These are phyloP conservation scores for Penicillium paneum DNA, from an alignment of 2,329 filamentous ascomycete genomes.

Conservation along the genomic window DNA sequence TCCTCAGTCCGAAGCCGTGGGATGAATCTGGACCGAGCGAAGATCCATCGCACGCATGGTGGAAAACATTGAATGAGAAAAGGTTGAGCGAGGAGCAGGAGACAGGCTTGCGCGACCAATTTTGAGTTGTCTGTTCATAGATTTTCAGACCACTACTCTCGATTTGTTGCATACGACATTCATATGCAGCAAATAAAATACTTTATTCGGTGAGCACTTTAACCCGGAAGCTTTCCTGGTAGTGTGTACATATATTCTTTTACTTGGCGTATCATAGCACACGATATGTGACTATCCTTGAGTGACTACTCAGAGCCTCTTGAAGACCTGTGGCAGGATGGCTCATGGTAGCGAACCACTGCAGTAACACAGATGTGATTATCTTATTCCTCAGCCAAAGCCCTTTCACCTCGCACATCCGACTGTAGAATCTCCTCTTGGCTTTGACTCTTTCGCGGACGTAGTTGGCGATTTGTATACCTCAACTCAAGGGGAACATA, in stretches of 20 bases:
- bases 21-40: conserved; percentile 44
- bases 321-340: no score
- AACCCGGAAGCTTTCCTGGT: no score
- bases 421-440: not conserved
- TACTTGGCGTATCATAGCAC: no score
- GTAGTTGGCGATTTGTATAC: not conserved
- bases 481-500: not conserved
- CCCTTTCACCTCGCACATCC: not conserved
- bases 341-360: no score
- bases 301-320: no score
- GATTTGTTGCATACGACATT: no score
- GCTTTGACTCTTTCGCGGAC: not conserved
- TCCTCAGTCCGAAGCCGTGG: conserved; percentile 62
- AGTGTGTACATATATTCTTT: no score
- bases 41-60: not conserved
- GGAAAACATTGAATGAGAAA: not conserved
- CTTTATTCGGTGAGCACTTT: no score
- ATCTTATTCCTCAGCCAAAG: not conserved
- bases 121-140: not conserved
- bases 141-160: no score
- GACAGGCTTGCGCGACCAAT: not conserved
- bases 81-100: not conserved
- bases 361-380: not conserved
- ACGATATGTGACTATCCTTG: no score
- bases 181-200: no score